phyloP scores from a whole-genome alignment of 225 moss, liverwort and hornwort genomes.

The Anthoceros angustus region DNA sequence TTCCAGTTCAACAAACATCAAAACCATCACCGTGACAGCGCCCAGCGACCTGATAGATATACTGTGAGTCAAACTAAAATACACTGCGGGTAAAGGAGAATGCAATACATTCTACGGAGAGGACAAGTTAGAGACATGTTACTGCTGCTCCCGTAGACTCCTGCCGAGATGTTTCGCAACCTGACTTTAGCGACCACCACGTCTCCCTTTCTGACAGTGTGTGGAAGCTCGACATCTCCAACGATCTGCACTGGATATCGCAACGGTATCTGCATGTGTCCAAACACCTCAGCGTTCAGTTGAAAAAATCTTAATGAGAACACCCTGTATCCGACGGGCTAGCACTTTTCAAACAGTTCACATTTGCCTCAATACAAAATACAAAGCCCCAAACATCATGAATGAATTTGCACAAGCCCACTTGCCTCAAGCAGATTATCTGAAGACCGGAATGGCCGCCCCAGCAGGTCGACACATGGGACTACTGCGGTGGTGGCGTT shows the following conservation, averaged over 20 bases:
- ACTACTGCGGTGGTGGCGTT: slow-evolving; percentile 17
- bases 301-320: neutral
- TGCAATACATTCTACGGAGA: neutral
- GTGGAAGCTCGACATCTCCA: slow-evolving; percentile 26
- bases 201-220: slow-evolving; percentile 28
- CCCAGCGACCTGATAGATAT: slow-evolving; percentile 15
- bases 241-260: slow-evolving; percentile 26
- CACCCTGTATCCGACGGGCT: neutral
- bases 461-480: slow-evolving; percentile 25
- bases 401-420: no score
- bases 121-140: slow-evolving; percentile 9
- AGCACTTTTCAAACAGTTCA: neutral
- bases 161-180: slow-evolving; percentile 20
- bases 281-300: neutral
- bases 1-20: slow-evolving; percentile 26
- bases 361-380: no score
- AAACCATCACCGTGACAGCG: slow-evolving; percentile 16
- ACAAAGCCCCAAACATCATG: no score
- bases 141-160: slow-evolving; percentile 18
- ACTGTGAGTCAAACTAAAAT: neutral
- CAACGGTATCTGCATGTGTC: slow-evolving; percentile 19
- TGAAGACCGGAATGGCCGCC: slow-evolving; percentile 19
- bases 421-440: slow-evolving; percentile 28
- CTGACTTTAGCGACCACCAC: slow-evolving; percentile 12
- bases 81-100: neutral